Evolutionary conservation across 78 protist species (phyloP), one percentile per base, ranked within the genome.

Genomic region (Tieghemostelium lacteum): DNA sequence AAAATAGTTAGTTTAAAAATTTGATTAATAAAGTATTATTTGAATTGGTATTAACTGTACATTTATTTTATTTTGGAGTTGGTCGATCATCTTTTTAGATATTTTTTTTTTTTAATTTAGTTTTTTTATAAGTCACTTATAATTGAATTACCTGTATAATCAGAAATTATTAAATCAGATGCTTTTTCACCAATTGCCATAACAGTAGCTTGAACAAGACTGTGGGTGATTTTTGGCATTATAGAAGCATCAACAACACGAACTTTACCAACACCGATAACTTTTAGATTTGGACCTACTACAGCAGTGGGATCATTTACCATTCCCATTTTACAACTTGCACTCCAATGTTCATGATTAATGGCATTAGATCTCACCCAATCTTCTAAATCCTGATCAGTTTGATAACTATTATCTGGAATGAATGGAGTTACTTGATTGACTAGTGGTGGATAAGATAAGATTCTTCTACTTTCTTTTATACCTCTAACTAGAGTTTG

Each of bases 191-290:
- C 93, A 12, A 86, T 50, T 22, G 66, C 76, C 76, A 75, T 67
- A n/a, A 86, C 93, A 6, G 93, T 72, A 17, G 93, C 93, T 24
- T 86, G 93, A 12, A 86, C n/a, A 1, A 75, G 73, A 2, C 70
- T 58, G 20, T 86, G 37, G 0, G 71, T 57, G 22, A 75, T 65
- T 12, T 16, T 62, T 0, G 93, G 93, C 5, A 86, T 54, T 7
- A 86, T 42, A 0, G 93, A 86, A 17, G 93, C 93, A 16, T 86
- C 93, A 17, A 50, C 58, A 7, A 86, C 69, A 29, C 86, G 7
- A 17, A 86, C 34, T 28, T 50, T 50, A 28, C 34, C 36, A 17
- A 75, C 93, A 31, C 93, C 93, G 5, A 75, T 58, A 4, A 86
- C 85, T 49, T 45, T 19, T 3, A 72, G 40, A 4, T 72, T 70